Conservation (phyloP, 495 filamentous ascomycete species). For the Aspergillus sparsus region DNA sequence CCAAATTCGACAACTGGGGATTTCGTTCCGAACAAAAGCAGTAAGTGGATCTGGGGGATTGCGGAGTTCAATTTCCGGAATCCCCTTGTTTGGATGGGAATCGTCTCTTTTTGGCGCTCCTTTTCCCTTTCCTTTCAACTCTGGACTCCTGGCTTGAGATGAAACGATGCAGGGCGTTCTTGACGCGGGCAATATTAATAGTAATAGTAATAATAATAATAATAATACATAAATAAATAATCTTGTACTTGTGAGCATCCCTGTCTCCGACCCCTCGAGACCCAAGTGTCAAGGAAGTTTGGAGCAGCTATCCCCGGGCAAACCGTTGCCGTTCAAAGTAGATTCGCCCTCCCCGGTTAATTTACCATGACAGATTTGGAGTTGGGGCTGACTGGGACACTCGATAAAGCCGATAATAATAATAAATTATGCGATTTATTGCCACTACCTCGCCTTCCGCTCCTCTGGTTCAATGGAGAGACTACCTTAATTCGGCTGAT, state of each 20-base stretch:
- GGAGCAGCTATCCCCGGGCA: too few species aligned
- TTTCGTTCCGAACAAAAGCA: conserved; percentile 11
- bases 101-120: conserved; percentile 2
- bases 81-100: conserved; percentile 11
- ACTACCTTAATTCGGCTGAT: conserved; percentile 8
- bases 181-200: conserved; percentile 5
- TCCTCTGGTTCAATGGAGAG: background rate
- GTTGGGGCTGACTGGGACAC: conserved; percentile 2
- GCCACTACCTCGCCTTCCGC: background rate
- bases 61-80: conserved; percentile 28
- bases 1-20: conserved; percentile 8
- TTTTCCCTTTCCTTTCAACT: conserved; percentile 1
- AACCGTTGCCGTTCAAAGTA: background rate
- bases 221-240: too few species aligned
- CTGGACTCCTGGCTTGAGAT: conserved; percentile 16
- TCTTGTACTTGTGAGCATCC: background rate
- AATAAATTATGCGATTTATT: conserved; percentile 5
- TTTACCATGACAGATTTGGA: conserved; percentile 2
- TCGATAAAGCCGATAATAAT: conserved; percentile 15
- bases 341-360: conserved; percentile 9
- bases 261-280: conserved; percentile 6
- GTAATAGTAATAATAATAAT: too few species aligned
- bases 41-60: conserved; percentile 23
- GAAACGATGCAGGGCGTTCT: conserved; percentile 24
- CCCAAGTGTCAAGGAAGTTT: too few species aligned